These are phyloP conservation scores for Stentor roeselii DNA, from an alignment of 73 alveolate genomes.

Conservation along the genomic window DNA sequence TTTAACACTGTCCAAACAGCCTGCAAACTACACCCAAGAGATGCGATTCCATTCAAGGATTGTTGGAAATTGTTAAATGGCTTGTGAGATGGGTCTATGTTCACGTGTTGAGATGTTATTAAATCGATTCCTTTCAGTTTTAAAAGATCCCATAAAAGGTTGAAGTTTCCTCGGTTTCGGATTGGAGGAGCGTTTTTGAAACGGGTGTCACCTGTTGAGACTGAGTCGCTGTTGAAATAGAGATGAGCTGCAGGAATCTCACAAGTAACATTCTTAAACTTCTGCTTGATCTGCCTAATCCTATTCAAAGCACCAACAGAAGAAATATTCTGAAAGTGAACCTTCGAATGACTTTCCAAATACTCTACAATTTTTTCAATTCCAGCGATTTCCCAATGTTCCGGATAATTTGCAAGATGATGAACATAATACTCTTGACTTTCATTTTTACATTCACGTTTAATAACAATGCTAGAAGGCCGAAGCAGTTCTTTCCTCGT, in stretches of 20 bases:
- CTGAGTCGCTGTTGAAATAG: not conserved
- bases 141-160: not conserved
- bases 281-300: not conserved
- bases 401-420: constrained; percentile 20
- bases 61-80: constrained; percentile 1
- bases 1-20: constrained; percentile 24
- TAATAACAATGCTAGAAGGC: not conserved
- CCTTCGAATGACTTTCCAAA: not conserved
- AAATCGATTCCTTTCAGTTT: constrained; percentile 20
- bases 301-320: constrained; percentile 11
- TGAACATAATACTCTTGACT: not conserved
- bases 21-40: not conserved
- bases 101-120: not conserved
- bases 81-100: not conserved
- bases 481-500: not conserved
- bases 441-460: not conserved
- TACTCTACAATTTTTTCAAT: not conserved
- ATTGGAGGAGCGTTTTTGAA: constrained; percentile 20
- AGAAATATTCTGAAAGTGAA: not conserved
- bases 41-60: constrained; percentile 10
- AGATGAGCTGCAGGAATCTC: not conserved
- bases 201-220: not conserved
- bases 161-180: not conserved
- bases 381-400: constrained; percentile 23
- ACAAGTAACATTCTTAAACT: not conserved